Conservation (phyloP, 345 rosid species). For the Syzygium aqueum region DNA sequence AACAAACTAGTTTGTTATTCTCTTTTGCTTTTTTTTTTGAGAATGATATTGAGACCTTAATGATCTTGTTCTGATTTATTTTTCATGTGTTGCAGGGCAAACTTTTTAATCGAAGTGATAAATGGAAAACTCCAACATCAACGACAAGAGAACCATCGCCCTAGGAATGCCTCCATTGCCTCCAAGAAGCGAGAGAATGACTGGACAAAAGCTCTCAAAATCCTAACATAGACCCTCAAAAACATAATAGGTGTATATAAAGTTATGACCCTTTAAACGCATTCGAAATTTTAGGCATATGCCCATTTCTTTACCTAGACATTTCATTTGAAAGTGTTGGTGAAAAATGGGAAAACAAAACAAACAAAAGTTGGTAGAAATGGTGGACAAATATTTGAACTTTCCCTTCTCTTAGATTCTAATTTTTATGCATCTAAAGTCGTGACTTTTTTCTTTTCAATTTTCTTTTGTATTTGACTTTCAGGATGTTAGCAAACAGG, state of each 20-base stretch:
- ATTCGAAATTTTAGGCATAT: background rate
- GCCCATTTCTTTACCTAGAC: background rate
- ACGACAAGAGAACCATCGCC: background rate
- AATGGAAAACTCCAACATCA: too few relatives aligned
- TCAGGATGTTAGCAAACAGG: background rate
- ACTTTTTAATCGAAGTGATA: too few relatives aligned
- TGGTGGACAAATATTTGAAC: background rate
- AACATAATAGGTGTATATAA: background rate
- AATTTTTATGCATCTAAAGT: background rate
- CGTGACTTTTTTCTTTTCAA: background rate
- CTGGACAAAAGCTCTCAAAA: constrained; percentile 1
- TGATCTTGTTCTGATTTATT: background rate
- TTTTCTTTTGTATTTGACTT: background rate
- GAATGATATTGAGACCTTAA: background rate
- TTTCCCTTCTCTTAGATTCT: background rate
- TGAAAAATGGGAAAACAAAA: background rate
- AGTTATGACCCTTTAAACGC: background rate
- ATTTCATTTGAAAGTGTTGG: background rate
- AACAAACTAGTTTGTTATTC: background rate
- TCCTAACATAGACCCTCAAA: background rate
- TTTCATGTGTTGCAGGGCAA: too few relatives aligned
- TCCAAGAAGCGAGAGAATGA: background rate
- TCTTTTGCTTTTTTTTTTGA: background rate
- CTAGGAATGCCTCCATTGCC: background rate
- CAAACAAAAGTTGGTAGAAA: background rate